Conservation (phyloP, 129 eudicot species). For the Calendula officinalis region DNA sequence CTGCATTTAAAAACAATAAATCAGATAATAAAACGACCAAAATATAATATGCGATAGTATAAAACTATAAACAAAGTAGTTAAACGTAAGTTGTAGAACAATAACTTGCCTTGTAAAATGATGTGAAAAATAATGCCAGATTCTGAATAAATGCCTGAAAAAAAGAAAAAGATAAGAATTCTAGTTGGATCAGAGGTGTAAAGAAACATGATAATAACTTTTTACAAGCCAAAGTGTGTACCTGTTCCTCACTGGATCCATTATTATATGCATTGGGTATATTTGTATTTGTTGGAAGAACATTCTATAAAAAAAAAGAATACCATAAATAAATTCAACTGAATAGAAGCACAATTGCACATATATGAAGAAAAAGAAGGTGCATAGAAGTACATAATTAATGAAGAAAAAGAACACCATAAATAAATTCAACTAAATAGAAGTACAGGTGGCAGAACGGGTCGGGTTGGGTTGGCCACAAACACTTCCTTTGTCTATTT, state of each 20-base stretch:
- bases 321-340: slow-evolving; percentile 9
- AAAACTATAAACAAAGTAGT: neutral
- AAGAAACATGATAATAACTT: neutral
- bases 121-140: slow-evolving; percentile 88
- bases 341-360: neutral
- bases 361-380: no score
- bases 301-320: slow-evolving; percentile 40
- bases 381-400: no score
- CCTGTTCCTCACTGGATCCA: slow-evolving; percentile 94
- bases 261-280: slow-evolving; percentile 79
- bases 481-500: no score
- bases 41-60: neutral
- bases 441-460: no score
- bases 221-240: slow-evolving; percentile 15
- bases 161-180: neutral
- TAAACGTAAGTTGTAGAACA: neutral
- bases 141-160: slow-evolving; percentile 96
- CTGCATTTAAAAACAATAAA: slow-evolving; percentile 39
- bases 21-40: slow-evolving; percentile 7
- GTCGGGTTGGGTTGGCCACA: no score
- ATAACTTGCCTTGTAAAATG: slow-evolving; percentile 77
- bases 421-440: neutral
- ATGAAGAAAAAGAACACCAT: slow-evolving; percentile 21
- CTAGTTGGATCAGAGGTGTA: slow-evolving; percentile 10
- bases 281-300: slow-evolving; percentile 70